A percentile compares a stretch with the other conserved stretches of the same genome.
These are phyloP conservation scores for Harrya chromipes DNA, from an alignment of 768 basidiomycete species.

Conservation along the genomic window DNA sequence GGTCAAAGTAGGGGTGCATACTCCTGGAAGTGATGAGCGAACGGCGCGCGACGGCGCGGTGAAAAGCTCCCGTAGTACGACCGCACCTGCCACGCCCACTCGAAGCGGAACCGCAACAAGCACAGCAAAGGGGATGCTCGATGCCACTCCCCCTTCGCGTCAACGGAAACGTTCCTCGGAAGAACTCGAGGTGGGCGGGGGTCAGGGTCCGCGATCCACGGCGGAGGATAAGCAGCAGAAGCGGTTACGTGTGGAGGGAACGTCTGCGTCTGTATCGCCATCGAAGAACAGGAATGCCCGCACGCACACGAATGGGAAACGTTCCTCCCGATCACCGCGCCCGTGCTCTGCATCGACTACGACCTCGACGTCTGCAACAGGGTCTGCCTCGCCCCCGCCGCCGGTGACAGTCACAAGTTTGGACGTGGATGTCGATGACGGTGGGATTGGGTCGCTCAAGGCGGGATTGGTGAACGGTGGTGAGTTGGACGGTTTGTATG, in stretches of 20 bases:
- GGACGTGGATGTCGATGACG: slow-evolving; percentile 13
- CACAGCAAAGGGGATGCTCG: slow-evolving; percentile 2
- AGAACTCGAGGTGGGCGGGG: slow-evolving; percentile 36
- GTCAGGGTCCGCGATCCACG: slow-evolving; percentile 7
- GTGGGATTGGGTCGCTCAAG: slow-evolving; percentile 19
- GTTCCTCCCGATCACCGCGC: slow-evolving; percentile 11
- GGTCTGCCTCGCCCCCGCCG: slow-evolving; percentile 20
- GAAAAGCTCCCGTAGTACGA: not conserved
- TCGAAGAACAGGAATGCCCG: slow-evolving; percentile 2
- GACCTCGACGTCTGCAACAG: slow-evolving; percentile 1
- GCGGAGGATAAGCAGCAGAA: slow-evolving; percentile 26
- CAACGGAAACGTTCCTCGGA: slow-evolving; percentile 50
- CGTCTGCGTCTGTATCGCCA: not conserved
- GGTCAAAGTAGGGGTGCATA: slow-evolving; percentile 23
- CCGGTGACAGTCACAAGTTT: slow-evolving; percentile 20
- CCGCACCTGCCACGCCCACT: not conserved
- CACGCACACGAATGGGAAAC: not conserved
- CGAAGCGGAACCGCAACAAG: not conserved
- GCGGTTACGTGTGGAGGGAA: slow-evolving; percentile 27
- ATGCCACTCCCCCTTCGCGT: slow-evolving; percentile 15
- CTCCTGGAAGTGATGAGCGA: slow-evolving; percentile 6
- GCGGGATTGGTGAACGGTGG: slow-evolving; percentile 30
- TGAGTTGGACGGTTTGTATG: slow-evolving; percentile 31
- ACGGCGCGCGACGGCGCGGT: not conserved
- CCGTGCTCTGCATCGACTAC: not conserved